Base-by-base conservation (phyloP, 768 basidiomycete genomes). In the Amanita polypyramis region DNA sequence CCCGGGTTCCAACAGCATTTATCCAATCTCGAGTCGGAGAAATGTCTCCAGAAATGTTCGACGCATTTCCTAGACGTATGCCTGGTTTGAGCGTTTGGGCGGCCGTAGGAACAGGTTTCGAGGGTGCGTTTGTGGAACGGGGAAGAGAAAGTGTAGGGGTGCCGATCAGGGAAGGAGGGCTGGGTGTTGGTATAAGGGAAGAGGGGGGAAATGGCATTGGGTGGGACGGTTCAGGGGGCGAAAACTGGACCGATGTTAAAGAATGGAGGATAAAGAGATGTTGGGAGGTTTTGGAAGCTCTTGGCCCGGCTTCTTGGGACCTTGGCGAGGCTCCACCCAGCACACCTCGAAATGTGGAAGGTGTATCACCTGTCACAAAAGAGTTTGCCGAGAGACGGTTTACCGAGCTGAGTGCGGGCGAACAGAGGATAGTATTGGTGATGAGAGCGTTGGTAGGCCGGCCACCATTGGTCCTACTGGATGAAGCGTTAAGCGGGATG, bases 401-500 rank as follows among this genome's bases (percentile, higher is more conserved):
- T 58, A 72, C 76, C 0, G 72, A 74, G 34, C 70, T 94, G 5
- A 70, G 83, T 0, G 70, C 77, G 0, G 84, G 81, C 0, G 85
- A 87, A 58, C 94, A 95, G 65, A 75, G 81, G 38, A 63, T 94
- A 38, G 78, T 91, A 15, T 66, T 98, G 32, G 72, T 97, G 36
- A 80, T 94, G 75, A 79, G 93, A 14, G 88, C 93, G 21, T 67
- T 96, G 29, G 90, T 94, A 7, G 76, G 76, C 11, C 66, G 71
- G 11, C 85, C 88, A 2, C 75, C 74, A 47, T 60, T 99, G 29
- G 70, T 98, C 5, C 69, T 97, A 8, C 65, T 98, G 34, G 95
- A 99, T 58, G 95, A 99, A 60, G 87, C 83, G 7, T 93, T 89
- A 78, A 82, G 86, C 19, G 94, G 93, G 20, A 94, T 98, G 89